Base-by-base conservation (phyloP, 164 flowering plant species). In the Houttuynia cordata region DNA sequence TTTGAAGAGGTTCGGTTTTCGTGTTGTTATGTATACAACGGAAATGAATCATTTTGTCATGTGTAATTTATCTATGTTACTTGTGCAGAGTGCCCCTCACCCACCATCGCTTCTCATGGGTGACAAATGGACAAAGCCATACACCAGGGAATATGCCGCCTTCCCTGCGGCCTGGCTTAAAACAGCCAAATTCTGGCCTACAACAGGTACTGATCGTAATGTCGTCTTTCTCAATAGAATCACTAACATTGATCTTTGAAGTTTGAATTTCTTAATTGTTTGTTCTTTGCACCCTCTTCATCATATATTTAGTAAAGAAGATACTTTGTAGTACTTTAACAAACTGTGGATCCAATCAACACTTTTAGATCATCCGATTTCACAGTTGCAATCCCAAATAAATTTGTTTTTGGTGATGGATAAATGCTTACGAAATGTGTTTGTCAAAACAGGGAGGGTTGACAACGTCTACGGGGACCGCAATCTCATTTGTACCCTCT, bases 401-500 rank as follows among this genome's bases (percentile, higher is more conserved):
- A 2, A 57, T 15, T 3, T 30, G 59, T 14, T 53, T 61, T 21
- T 39, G 4, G 24, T 52, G 21, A 15, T 52, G 49, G 57, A 51
- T 39, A 10, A 54, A 24, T 23, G 57, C 34, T 59, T n/a, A 58
- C 39, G 23, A 18, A 18, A 45, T 56, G 53, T 7, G 8, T 49
- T 47, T 25, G 24, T 22, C 22, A 37, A 18, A 62, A 59, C 90
- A 93, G 98, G 92, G 20, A 93, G 98, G 55, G 94, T 93, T 34
- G 92, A 93, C 81, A 90, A 93, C 65, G 98, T 93, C 51, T 93
- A 93, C 49, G 98, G 98, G 39, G 98, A 93, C 71, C 89, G 98
- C 60, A 84, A 90, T 83, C 94, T 93, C 59, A 21, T 85, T 70
- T 90, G 97, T 79, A 93, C 97, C 63, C 91, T 93, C 49, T 93